These are phyloP conservation scores for Penicillium paradoxum DNA, from an alignment of 495 filamentous ascomycete species.

Conservation along the genomic window DNA sequence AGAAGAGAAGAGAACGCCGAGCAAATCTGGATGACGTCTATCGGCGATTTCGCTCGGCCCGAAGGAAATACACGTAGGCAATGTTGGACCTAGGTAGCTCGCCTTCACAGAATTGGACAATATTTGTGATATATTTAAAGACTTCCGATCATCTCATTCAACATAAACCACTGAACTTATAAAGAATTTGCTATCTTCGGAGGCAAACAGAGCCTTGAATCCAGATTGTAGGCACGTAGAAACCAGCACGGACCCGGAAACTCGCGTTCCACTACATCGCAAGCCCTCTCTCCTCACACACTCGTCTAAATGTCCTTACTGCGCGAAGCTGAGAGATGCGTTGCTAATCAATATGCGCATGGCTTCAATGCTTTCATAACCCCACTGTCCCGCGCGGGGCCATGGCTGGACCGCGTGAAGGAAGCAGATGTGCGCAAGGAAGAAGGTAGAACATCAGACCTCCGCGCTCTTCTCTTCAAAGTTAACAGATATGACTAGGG, in stretches of 20 bases:
- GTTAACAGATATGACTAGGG: conserved; percentile 17
- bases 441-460: conserved; percentile 23
- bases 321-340: conserved; percentile 46
- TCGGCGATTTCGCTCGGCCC: conserved; percentile 21
- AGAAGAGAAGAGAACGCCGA: background rate
- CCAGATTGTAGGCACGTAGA: background rate
- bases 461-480: background rate
- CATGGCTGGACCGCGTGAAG: conserved; percentile 33
- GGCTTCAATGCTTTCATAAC: conserved; percentile 46
- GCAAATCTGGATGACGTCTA: conserved; percentile 24
- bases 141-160: no score
- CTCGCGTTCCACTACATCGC: conserved; percentile 3
- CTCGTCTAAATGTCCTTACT: conserved; percentile 40
- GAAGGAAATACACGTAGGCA: conserved; percentile 7
- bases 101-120: no score
- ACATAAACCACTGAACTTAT: no score
- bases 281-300: background rate
- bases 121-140: background rate
- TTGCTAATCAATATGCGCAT: conserved; percentile 43
- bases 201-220: no score
- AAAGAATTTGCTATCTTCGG: no score
- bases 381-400: conserved; percentile 26
- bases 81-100: background rate
- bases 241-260: conserved; percentile 14
- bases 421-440: conserved; percentile 38